Conservation (phyloP, 331 rosid species). For the Dryas integrifolia region DNA sequence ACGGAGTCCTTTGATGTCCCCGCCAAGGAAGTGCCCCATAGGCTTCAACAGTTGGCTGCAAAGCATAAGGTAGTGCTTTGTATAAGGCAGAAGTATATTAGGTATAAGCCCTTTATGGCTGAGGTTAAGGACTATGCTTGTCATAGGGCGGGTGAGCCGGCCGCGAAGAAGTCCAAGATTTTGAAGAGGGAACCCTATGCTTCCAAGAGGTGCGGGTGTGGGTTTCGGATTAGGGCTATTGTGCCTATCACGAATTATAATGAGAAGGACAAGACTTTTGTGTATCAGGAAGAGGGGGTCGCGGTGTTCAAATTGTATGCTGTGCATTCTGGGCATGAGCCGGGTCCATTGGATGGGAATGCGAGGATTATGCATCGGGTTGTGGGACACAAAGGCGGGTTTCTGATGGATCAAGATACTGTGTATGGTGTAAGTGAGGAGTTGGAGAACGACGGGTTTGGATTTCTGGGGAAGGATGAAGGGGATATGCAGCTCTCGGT, state of each 20-base stretch:
- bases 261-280: constrained; percentile 95
- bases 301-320: constrained; percentile 92
- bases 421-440: constrained; percentile 95
- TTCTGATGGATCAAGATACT: constrained; percentile 76
- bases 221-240: constrained; percentile 93
- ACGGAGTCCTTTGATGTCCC: constrained; percentile 90
- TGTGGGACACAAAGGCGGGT: constrained; percentile 88
- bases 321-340: constrained; percentile 97
- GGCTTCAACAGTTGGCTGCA: constrained; percentile 86
- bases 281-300: constrained; percentile 90
- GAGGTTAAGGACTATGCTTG: constrained; percentile 99
- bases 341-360: constrained; percentile 95
- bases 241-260: constrained; percentile 91
- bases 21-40: constrained; percentile 78
- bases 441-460: constrained; percentile 76
- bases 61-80: constrained; percentile 96
- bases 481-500: constrained; percentile 74
- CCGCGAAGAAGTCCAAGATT: constrained; percentile 67
- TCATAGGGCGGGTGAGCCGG: constrained; percentile 95
- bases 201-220: constrained; percentile 93
- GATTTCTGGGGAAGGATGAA: constrained; percentile 78
- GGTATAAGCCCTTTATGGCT: constrained; percentile 99
- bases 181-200: constrained; percentile 98
- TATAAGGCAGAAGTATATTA: constrained; percentile 92
- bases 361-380: constrained; percentile 97